Base-by-base conservation (phyloP, 202 grass and related monocot genomes). In the Schoenoplectus triqueter region DNA sequence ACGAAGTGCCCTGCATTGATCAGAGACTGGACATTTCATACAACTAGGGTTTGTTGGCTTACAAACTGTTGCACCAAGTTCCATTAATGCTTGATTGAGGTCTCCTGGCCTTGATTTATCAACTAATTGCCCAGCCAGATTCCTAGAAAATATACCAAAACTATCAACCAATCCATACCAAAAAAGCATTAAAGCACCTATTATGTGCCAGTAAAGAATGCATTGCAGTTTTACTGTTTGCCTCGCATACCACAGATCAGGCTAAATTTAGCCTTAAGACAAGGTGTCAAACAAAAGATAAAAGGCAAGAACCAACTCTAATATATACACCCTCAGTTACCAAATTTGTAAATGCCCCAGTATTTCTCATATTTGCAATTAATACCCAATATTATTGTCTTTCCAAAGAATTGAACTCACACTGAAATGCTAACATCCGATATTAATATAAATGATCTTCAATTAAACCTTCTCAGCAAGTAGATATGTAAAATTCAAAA, bases 61-160 rank as follows among this genome's bases (percentile, higher is more conserved):
- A 82, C 95, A 98, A 54, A 93, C 77, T 62, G 89, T 98, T 81
- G 95, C 92, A 66, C 95, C 95, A 73, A 98, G 85, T 89, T 98
- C 95, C 95, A 98, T 98, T 89, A 95, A 88, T 84, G 92, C 91
- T 92, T 98, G 95, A 87, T 98, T 98, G 90, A 95, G 94, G 73
- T 98, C 95, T 82, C 95, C 95, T 80, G 95, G 91, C 62, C 95
- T 98, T 10, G 64, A 92, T 80, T 91, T 91, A 84, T 98, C 92
- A 78, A 98, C 92, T 54, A 98, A 80, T 75, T 92, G 84, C 60
- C 85, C 87, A 79, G 90, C 93, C 7, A 95, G 80, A 59, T 91
- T 88, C 92, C 92, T 98, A 78, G 11, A 84, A 5, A 67, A 71
- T 74, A 18, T 61, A 45, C 64, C 47, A 64, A 17, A 45, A 54